Evolutionary conservation across 2,329 filamentous ascomycete species (phyloP), one percentile per base, ranked within the genome.

Genomic region (Alternaria incomplexa): DNA sequence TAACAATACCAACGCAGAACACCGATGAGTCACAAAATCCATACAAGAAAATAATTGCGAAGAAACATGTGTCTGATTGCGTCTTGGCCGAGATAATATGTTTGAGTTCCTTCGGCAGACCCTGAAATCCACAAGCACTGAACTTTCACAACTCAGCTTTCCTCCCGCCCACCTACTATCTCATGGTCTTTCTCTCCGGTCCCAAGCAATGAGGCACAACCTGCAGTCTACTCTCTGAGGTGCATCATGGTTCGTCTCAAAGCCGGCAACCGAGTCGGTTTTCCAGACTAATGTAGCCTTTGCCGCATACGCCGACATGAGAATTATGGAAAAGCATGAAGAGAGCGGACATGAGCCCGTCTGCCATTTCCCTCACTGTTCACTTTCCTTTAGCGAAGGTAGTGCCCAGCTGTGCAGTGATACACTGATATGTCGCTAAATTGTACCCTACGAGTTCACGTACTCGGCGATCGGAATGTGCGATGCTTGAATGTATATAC

Each of bases 101-200:
- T 56, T 52, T 56, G 53, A 65, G 50, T 44, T 50, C 64, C 61
- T 62, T 68, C 45, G 61, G 58, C 57, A 40, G 48, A 23, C 69
- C 70, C 65, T 64, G 53, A 45, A 57, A 67, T 44, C 63, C 64
- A 51, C 63, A 66, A 17, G 60, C 61, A 52, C 56, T 54, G 64
- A 72, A 73, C 56, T 65, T 65, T 66, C 69, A 74, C 67, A 66
- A 72, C n/a, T 55, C 59, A 28, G 20, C 40, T 55, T 72, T 56
- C 66, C 90, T 87, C 32, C 88, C 90, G 85, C 83, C 64, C 90
- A 90, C 73, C 85, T 90, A 25, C 83, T 88, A 58, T 58, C 81
- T 83, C 15, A 89, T 90, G 74, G 91, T 90, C 78, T 82, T 84
- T 59, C 89, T 84, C 69, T 91, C 89, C 1, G 89, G 89, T 63